phyloP scores from a whole-genome alignment of 2,329 filamentous ascomycete genomes.

The Magnaporthales sp. region DNA sequence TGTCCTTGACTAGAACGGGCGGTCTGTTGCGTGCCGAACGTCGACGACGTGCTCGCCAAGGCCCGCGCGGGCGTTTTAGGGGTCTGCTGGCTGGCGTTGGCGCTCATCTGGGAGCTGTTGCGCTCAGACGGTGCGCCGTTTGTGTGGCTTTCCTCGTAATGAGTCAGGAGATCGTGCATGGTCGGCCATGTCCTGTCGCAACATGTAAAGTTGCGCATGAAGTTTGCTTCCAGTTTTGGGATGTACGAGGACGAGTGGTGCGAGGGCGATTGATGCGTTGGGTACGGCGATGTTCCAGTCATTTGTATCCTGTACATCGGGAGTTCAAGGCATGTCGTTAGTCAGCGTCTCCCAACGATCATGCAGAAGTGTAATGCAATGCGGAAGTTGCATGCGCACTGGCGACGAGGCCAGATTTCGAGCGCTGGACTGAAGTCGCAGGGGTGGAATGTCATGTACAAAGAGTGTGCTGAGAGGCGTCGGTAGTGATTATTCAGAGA shows the following conservation, averaged over 20 bases:
- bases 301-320: slow-evolving; percentile 4
- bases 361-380: neutral
- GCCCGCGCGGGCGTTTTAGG: neutral
- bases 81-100: slow-evolving; percentile 5
- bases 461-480: neutral
- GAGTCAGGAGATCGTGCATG: slow-evolving; percentile 87
- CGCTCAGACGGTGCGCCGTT: slow-evolving; percentile 29
- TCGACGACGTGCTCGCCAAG: neutral
- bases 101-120: slow-evolving; percentile 17
- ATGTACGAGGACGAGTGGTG: slow-evolving; percentile 96
- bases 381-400: neutral
- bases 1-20: slow-evolving; percentile 6
- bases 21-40: neutral
- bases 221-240: slow-evolving; percentile 92
- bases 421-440: neutral
- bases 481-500: neutral
- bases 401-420: neutral
- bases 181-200: slow-evolving; percentile 85
- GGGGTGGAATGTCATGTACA: neutral
- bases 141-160: slow-evolving; percentile 93
- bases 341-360: neutral
- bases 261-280: slow-evolving; percentile 77
- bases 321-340: neutral
- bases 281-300: slow-evolving; percentile 79
- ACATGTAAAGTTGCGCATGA: slow-evolving; percentile 95